These are phyloP conservation scores for Sambucus nigra DNA, from an alignment of 129 eudicot genomes.

Conservation along the genomic window DNA sequence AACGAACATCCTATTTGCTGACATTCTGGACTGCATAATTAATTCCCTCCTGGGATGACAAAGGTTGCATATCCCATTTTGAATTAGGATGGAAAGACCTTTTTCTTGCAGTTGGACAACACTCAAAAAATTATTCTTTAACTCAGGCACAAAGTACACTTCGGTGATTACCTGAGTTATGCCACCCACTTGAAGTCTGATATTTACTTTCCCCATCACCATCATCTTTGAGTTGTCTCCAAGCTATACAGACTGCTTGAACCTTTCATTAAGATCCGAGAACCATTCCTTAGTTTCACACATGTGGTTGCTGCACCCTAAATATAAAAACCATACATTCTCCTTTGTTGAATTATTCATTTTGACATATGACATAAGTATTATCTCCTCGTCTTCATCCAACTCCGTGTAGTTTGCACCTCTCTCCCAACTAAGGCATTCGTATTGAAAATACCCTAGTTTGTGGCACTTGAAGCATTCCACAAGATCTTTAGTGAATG, in stretches of 20 bases:
- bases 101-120: not conserved
- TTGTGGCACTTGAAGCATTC: not conserved
- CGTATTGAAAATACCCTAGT: conserved; percentile 1
- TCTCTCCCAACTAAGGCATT: conserved; percentile 1
- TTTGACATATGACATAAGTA: not conserved
- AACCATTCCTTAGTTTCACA: no score
- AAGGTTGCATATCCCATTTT: not conserved
- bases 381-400: not conserved
- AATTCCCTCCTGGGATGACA: not conserved
- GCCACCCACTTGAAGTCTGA: not conserved
- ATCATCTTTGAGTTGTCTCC: not conserved
- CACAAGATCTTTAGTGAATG: not conserved
- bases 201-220: conserved; percentile 1
- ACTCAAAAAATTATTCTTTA: no score
- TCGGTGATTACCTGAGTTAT: not conserved
- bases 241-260: not conserved
- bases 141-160: not conserved
- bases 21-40: not conserved
- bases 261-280: no score
- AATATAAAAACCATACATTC: not conserved
- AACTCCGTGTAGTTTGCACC: not conserved
- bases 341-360: not conserved
- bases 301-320: no score
- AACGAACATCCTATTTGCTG: not conserved
- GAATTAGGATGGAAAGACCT: not conserved